phyloP scores from a whole-genome alignment of 345 rosid genomes.

The Cardamine resedifolia region DNA sequence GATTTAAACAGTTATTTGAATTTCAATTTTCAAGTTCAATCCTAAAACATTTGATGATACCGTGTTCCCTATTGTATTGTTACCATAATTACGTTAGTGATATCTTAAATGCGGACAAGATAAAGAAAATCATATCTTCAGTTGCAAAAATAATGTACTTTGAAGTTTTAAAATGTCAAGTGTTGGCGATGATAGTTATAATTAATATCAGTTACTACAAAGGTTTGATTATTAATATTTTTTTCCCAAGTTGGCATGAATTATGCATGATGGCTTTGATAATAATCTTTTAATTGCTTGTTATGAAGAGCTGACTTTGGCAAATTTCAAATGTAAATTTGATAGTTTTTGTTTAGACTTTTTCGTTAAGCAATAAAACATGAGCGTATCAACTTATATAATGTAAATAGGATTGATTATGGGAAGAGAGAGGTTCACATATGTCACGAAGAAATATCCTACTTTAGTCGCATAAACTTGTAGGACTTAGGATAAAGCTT shows the following conservation, averaged over 20 bases:
- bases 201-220: not conserved
- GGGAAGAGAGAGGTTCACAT: not conserved
- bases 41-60: conserved; percentile 7
- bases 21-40: not conserved
- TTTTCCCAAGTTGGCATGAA: not conserved
- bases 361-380: not conserved
- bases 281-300: conserved; percentile 9
- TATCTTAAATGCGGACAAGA: not conserved
- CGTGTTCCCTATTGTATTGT: not conserved
- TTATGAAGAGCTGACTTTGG: conserved; percentile 5
- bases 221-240: not conserved
- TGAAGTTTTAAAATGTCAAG: conserved; percentile 9
- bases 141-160: not conserved
- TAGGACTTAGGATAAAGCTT: not conserved
- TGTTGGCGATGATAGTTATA: not conserved
- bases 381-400: not conserved
- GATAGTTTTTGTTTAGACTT: not conserved
- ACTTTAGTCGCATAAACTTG: not conserved
- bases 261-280: not conserved
- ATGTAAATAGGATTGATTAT: not conserved
- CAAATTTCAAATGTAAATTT: not conserved
- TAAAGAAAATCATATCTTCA: not conserved
- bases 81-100: not conserved
- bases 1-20: not conserved
- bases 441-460: not conserved